Evolutionary conservation across 345 rosid genomes (phyloP).

Genomic region (Camelina hispida): DNA sequence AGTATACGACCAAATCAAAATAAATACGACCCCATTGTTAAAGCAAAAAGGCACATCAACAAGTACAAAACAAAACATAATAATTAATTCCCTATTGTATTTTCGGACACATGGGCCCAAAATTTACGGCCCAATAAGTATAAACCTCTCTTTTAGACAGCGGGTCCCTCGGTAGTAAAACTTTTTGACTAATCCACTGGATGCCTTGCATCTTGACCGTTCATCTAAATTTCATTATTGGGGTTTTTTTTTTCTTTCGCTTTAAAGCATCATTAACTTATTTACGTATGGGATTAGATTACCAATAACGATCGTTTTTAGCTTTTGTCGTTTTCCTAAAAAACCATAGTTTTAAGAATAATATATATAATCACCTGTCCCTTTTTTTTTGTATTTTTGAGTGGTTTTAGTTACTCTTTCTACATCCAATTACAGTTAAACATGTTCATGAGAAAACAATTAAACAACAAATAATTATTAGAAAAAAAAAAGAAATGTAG

Average conservation of each 20-base stretch:
- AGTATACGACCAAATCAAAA: conserved; percentile 8
- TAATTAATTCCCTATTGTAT: conserved; percentile 14
- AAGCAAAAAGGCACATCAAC: conserved; percentile 12
- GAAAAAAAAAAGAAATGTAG: conserved; percentile 2
- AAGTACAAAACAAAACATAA: conserved; percentile 2
- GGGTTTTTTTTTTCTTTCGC: neutral
- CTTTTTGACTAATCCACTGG: conserved; percentile 35
- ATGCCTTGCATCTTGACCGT: conserved; percentile 39
- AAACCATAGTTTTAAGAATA: conserved; percentile 13
- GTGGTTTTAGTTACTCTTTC: conserved; percentile 7
- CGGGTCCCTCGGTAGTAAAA: conserved; percentile 27
- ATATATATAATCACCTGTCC: conserved; percentile 18
- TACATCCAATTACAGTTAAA: conserved; percentile 8
- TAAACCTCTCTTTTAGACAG: conserved; percentile 12
- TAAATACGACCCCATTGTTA: conserved; percentile 12
- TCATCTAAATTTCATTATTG: conserved; percentile 21
- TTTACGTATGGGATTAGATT: conserved; percentile 37
- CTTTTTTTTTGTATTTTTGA: neutral
- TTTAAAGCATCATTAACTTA: conserved; percentile 38
- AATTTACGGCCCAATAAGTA: conserved; percentile 37
- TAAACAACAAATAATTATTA: neutral
- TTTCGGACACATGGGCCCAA: conserved; percentile 39
- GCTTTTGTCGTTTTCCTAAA: conserved; percentile 40
- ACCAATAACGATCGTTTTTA: conserved; percentile 32
- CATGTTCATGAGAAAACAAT: neutral